A percentile compares a stretch with the other conserved stretches of the same genome.
phyloP scores from a whole-genome alignment of 768 basidiomycete genomes.

The Termitomyces sp. region DNA sequence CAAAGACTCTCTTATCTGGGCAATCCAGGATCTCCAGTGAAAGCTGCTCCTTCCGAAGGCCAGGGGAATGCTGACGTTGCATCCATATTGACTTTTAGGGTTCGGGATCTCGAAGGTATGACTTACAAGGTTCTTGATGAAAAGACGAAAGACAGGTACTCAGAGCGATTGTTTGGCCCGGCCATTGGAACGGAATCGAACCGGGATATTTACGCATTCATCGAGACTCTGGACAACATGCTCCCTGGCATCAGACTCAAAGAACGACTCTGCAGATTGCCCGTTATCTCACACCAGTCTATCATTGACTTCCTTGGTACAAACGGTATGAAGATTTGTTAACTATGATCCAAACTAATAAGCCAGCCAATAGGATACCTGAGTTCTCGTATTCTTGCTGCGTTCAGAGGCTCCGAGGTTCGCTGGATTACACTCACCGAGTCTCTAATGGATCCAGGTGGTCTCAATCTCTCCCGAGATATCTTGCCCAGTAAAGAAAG shows the following conservation, averaged over 20 bases:
- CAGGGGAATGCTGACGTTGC: background rate
- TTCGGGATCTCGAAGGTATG: slow-evolving; percentile 28
- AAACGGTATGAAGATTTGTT: slow-evolving; percentile 21
- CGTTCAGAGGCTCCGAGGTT: slow-evolving; percentile 42
- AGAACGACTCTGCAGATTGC: background rate
- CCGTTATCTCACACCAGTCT: background rate
- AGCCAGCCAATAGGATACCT: slow-evolving; percentile 34
- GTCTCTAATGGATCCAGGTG: slow-evolving; percentile 41
- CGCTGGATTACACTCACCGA: slow-evolving; percentile 36
- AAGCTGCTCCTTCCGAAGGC: background rate
- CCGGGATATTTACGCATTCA: slow-evolving; percentile 31
- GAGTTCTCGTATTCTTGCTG: slow-evolving; percentile 34
- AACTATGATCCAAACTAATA: background rate
- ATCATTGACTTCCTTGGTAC: slow-evolving; percentile 34
- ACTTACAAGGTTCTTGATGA: background rate
- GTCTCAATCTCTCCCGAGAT: slow-evolving; percentile 42
- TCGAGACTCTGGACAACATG: slow-evolving; percentile 19
- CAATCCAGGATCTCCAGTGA: slow-evolving; percentile 3
- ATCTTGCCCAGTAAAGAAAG: slow-evolving; percentile 33
- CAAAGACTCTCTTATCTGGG: slow-evolving; percentile 24
- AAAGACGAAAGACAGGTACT: slow-evolving; percentile 1
- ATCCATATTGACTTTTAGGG: slow-evolving; percentile 10
- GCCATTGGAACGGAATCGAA: slow-evolving; percentile 17
- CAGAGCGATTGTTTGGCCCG: slow-evolving; percentile 35
- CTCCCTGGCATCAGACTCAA: background rate